These are phyloP conservation scores for Termitomyces eurrhizus DNA, from an alignment of 768 basidiomycete species.

Conservation along the genomic window DNA sequence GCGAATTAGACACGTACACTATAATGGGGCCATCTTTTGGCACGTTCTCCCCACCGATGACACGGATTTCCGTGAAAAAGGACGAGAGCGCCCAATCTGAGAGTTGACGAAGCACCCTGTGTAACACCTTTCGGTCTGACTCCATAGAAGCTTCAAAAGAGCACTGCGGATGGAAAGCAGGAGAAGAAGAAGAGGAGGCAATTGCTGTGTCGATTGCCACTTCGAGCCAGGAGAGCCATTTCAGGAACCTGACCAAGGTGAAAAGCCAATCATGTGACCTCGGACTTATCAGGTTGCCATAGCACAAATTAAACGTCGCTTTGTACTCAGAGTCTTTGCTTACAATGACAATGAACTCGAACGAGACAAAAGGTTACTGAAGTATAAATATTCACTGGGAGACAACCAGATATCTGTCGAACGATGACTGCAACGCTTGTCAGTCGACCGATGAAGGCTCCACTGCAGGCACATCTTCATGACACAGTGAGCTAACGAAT, in stretches of 20 bases:
- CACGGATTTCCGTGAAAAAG: slow-evolving; percentile 86
- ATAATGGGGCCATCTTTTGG: slow-evolving; percentile 88
- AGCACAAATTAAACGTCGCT: background rate
- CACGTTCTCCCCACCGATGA: slow-evolving; percentile 87
- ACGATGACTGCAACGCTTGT: slow-evolving; percentile 4
- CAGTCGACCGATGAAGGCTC: background rate
- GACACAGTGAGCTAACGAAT: background rate
- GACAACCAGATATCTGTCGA: background rate
- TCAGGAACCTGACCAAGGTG: background rate
- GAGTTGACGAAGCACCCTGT: slow-evolving; percentile 66
- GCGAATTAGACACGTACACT: slow-evolving; percentile 55
- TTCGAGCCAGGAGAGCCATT: background rate
- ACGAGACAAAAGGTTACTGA: slow-evolving; percentile 1
- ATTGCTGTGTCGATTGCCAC: background rate
- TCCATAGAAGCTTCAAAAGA: slow-evolving; percentile 13
- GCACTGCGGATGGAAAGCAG: background rate
- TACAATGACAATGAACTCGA: background rate
- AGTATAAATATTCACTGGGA: background rate
- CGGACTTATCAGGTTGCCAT: background rate
- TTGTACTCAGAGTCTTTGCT: slow-evolving; percentile 1
- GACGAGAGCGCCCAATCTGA: slow-evolving; percentile 74
- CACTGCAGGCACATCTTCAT: background rate
- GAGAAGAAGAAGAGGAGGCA: background rate
- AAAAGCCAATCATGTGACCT: background rate
- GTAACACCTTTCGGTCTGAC: slow-evolving; percentile 46